A percentile compares a stretch with the other conserved stretches of the same genome.
Conservation (phyloP, 495 filamentous ascomycete species). For the Pyrenopolyporus hunteri region DNA sequence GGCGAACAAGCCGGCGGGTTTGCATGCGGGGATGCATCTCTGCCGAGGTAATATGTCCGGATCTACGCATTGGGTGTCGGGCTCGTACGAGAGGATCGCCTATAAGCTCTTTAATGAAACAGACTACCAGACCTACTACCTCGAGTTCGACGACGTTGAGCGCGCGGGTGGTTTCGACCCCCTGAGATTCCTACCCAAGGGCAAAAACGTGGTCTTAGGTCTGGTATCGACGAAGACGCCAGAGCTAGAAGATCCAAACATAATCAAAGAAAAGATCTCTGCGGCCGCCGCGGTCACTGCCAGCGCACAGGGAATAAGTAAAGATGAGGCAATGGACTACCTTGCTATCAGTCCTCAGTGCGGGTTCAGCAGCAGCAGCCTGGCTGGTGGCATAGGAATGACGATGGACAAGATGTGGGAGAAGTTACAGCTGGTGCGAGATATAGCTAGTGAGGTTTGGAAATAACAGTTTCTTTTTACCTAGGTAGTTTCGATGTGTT, state of each 20-base stretch:
- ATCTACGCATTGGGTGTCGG: conserved; percentile 76
- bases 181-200: conserved; percentile 68
- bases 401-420: conserved; percentile 69
- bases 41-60: conserved; percentile 83
- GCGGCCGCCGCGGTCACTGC: conserved; percentile 73
- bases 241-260: conserved; percentile 70
- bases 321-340: conserved; percentile 68
- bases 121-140: conserved; percentile 78
- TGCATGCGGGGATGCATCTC: conserved; percentile 76
- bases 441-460: conserved; percentile 71
- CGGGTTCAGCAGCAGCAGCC: conserved; percentile 74
- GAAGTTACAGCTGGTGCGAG: conserved; percentile 69
- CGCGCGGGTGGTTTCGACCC: conserved; percentile 81
- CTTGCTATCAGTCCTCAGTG: conserved; percentile 78
- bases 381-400: conserved; percentile 69
- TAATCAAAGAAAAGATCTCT: conserved; percentile 68
- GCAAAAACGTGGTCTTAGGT: conserved; percentile 80
- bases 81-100: conserved; percentile 80
- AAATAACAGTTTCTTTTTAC: conserved; percentile 35
- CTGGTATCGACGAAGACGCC: conserved; percentile 76
- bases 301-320: conserved; percentile 63
- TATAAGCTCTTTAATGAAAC: conserved; percentile 77
- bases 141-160: conserved; percentile 80
- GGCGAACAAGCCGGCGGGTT: conserved; percentile 63
- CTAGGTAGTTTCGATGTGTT: no score